These are phyloP conservation scores for Aegilops umbellulata DNA, from an alignment of 176 grass and related monocot genomes.

Conservation along the genomic window DNA sequence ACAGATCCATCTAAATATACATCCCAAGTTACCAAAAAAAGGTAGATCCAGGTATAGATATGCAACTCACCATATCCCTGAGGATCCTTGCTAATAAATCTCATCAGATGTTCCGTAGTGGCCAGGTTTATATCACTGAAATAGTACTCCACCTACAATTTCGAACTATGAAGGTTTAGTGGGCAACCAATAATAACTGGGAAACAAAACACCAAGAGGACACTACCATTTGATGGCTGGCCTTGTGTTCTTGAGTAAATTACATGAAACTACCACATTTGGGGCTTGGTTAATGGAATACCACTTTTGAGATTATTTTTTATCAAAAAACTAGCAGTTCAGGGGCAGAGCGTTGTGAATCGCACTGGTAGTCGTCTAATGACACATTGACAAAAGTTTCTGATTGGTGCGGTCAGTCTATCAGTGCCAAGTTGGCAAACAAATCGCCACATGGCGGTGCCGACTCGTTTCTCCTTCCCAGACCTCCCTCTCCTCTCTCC, in stretches of 20 bases:
- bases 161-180: conserved; percentile 7
- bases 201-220: background rate
- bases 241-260: background rate
- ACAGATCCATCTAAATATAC: background rate
- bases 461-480: no score
- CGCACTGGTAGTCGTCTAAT: no score
- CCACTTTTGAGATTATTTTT: no score
- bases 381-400: no score
- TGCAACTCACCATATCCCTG: conserved; percentile 85
- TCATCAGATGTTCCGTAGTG: conserved; percentile 94
- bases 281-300: no score
- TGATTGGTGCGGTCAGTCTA: no score
- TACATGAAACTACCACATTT: no score
- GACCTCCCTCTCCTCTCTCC: no score
- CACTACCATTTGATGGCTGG: background rate
- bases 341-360: no score
- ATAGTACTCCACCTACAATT: conserved; percentile 92
- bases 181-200: background rate
- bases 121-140: conserved; percentile 92
- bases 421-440: no score
- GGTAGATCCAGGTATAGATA: conserved; percentile 14
- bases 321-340: no score
- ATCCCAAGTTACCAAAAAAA: background rate
- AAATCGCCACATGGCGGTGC: no score
- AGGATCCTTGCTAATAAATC: conserved; percentile 88